A percentile compares a stretch with the other conserved stretches of the same genome.
phyloP scores from a whole-genome alignment of 2,329 filamentous ascomycete genomes.

The Diaporthe batatas region DNA sequence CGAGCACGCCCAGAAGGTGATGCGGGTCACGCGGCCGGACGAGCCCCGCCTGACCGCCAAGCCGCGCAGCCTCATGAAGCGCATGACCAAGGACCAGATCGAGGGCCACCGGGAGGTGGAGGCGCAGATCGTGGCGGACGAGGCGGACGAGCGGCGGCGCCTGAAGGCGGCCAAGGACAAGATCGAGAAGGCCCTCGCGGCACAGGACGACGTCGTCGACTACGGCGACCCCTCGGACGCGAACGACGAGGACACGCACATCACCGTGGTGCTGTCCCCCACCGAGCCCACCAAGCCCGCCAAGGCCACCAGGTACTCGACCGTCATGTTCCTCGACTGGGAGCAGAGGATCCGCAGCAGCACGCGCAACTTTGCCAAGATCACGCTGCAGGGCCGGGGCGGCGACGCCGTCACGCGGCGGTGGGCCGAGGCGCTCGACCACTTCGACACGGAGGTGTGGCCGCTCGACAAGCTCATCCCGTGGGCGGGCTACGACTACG shows the following conservation, averaged over 20 bases:
- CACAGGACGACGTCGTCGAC: not conserved
- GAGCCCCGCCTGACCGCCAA: no score
- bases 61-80: no score
- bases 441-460: no score
- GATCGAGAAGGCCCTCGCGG: no score
- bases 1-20: no score
- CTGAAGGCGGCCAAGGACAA: not conserved
- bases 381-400: no score
- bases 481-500: no score
- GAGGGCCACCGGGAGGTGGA: no score
- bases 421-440: no score
- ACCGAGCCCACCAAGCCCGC: rapidly evolving
- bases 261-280: not conserved
- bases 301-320: not conserved
- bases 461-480: not conserved
- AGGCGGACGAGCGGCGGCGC: not conserved
- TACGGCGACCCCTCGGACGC: not conserved
- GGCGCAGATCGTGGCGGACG: not conserved
- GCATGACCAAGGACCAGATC: not conserved
- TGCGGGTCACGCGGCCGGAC: no score
- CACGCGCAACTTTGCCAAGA: no score
- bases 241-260: conserved; percentile 5
- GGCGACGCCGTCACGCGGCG: no score
- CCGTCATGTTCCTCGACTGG: not conserved
- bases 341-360: not conserved